A percentile compares a stretch with the other conserved stretches of the same genome.
Evolutionary conservation across 768 basidiomycete genomes (phyloP).

Genomic region (Russula compacta): DNA sequence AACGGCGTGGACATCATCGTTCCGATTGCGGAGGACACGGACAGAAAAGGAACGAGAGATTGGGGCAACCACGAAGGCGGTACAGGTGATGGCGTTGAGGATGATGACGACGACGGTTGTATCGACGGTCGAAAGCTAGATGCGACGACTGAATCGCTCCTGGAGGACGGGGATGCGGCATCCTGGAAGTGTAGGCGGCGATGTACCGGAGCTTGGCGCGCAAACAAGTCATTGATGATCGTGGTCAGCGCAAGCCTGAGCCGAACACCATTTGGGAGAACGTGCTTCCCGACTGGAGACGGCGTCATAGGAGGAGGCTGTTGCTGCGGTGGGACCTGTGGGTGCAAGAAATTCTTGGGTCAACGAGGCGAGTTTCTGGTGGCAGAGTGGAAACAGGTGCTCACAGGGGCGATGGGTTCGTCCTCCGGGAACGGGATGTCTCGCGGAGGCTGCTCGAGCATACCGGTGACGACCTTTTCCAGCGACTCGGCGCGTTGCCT

Average conservation of each 20-base stretch:
- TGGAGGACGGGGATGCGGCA: slow-evolving; percentile 9
- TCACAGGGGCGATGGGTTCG: slow-evolving; percentile 37
- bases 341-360: background rate
- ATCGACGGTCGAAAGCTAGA: slow-evolving; percentile 18
- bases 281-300: slow-evolving; percentile 40
- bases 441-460: slow-evolving; percentile 73
- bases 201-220: slow-evolving; percentile 48
- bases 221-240: slow-evolving; percentile 76
- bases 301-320: slow-evolving; percentile 28
- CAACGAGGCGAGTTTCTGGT: background rate
- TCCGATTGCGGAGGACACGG: slow-evolving; percentile 20
- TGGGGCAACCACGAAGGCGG: background rate
- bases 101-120: slow-evolving; percentile 22
- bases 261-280: slow-evolving; percentile 72
- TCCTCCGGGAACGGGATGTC: slow-evolving; percentile 49
- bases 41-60: slow-evolving; percentile 22
- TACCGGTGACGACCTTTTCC: slow-evolving; percentile 72
- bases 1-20: background rate
- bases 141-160: slow-evolving; percentile 22
- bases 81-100: background rate
- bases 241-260: slow-evolving; percentile 66
- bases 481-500: slow-evolving; percentile 70
- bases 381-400: background rate
- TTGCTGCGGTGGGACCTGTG: slow-evolving; percentile 40
- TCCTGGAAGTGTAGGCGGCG: slow-evolving; percentile 16